Evolutionary conservation across 2,329 filamentous ascomycete species (phyloP).

Genomic region (Beauveria sp.): DNA sequence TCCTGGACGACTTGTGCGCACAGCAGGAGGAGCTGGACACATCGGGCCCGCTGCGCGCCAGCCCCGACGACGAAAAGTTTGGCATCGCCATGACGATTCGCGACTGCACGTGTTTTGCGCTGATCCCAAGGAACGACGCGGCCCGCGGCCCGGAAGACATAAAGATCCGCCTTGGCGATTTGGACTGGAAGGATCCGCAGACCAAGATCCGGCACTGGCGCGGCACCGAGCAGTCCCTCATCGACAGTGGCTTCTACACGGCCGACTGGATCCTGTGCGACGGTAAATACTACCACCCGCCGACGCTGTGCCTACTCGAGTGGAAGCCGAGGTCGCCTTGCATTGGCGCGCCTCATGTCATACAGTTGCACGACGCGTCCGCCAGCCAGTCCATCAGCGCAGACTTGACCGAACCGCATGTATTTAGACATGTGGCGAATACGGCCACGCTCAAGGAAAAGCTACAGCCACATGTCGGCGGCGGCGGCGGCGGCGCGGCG

Average conservation of each 20-base stretch:
- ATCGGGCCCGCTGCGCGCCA: slow-evolving; percentile 33
- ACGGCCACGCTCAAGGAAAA: not conserved
- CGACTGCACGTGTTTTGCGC: slow-evolving; percentile 69
- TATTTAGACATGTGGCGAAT: not conserved
- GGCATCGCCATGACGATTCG: slow-evolving; percentile 71
- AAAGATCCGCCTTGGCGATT: slow-evolving; percentile 60
- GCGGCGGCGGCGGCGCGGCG: not conserved
- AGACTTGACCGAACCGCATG: not conserved
- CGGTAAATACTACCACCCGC: slow-evolving; percentile 26
- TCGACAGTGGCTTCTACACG: slow-evolving; percentile 64
- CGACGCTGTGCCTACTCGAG: slow-evolving; percentile 29
- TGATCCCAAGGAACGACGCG: slow-evolving; percentile 33
- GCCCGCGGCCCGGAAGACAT: slow-evolving; percentile 26
- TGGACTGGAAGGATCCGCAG: slow-evolving; percentile 65
- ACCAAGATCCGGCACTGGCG: slow-evolving; percentile 65
- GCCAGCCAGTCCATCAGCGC: not conserved
- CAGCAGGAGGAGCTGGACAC: slow-evolving; percentile 36
- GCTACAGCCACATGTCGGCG: not conserved
- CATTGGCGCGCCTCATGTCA: slow-evolving; percentile 14
- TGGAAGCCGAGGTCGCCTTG: slow-evolving; percentile 15
- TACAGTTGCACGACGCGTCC: slow-evolving; percentile 15
- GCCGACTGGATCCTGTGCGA: slow-evolving; percentile 29
- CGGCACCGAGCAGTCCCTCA: slow-evolving; percentile 52
- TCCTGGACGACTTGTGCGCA: slow-evolving; percentile 26
- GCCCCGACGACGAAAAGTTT: slow-evolving; percentile 39